phyloP scores from a whole-genome alignment of 495 filamentous ascomycete species.

The Saxophila tyrrhenica region DNA sequence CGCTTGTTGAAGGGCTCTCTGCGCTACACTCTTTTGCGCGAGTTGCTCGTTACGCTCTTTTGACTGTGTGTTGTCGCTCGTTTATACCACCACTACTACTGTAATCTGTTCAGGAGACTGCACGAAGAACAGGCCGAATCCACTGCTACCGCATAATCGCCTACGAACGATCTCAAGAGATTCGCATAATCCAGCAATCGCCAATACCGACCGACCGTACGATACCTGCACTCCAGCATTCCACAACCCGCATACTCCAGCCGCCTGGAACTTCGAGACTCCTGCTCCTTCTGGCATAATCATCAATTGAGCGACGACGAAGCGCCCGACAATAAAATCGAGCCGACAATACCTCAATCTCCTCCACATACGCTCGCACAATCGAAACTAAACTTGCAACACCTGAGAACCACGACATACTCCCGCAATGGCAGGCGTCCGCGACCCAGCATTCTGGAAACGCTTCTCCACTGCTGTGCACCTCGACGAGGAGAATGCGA shows the following conservation, averaged over 20 bases:
- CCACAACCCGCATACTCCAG: neutral
- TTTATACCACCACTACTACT: neutral
- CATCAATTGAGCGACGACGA: too few species aligned
- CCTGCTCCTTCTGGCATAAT: neutral
- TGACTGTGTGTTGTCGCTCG: neutral
- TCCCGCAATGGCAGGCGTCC: conserved; percentile 32
- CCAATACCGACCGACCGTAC: neutral
- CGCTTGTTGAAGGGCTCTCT: neutral
- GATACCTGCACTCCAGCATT: neutral
- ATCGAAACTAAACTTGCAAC: neutral
- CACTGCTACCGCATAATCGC: too few species aligned
- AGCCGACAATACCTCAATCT: too few species aligned
- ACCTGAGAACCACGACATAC: neutral
- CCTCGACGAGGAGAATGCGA: conserved; percentile 27
- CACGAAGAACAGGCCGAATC: too few species aligned
- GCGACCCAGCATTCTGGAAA: conserved; percentile 52
- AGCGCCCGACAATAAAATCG: too few species aligned
- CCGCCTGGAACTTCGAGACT: neutral
- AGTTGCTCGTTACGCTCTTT: neutral
- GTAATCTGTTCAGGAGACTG: too few species aligned
- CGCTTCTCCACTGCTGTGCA: conserved; percentile 52
- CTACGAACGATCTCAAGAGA: too few species aligned
- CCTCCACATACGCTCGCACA: too few species aligned
- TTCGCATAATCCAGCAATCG: neutral
- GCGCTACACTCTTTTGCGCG: neutral